Evolutionary conservation across 371 early-diverging fungal genomes (phyloP).

Genomic region (Lichtheimia corymbifera): DNA sequence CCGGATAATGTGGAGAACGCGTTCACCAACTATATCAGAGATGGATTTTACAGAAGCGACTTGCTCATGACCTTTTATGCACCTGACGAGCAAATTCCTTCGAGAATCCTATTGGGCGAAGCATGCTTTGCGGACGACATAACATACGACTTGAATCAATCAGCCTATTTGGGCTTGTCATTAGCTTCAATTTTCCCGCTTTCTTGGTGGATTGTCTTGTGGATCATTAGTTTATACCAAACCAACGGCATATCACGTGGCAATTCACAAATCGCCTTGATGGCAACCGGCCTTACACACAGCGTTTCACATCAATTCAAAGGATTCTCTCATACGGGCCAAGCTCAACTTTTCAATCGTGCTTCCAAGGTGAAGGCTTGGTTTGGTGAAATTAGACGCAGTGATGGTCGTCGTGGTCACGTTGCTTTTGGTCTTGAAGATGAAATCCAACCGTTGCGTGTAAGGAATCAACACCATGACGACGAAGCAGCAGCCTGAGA

Average conservation of each 20-base stretch:
- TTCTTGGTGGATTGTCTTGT: constrained; percentile 17
- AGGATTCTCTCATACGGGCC: constrained; percentile 13
- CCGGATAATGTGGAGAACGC: constrained; percentile 1
- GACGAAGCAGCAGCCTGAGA: too few relatives aligned
- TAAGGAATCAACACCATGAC: too few relatives aligned
- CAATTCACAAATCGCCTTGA: constrained; percentile 13
- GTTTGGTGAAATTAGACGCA: constrained; percentile 14
- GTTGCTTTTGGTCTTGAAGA: constrained; percentile 15
- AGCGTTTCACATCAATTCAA: constrained; percentile 6
- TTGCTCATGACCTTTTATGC: not conserved
- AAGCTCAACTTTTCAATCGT: constrained; percentile 3
- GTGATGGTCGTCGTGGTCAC: constrained; percentile 9
- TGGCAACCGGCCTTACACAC: constrained; percentile 15
- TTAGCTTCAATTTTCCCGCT: constrained; percentile 6
- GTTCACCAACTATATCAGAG: constrained; percentile 1
- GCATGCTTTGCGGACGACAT: not conserved
- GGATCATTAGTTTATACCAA: constrained; percentile 14
- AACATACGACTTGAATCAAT: not conserved
- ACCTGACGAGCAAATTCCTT: not conserved
- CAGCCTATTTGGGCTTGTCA: constrained; percentile 1
- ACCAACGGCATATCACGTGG: constrained; percentile 20
- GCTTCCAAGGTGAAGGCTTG: constrained; percentile 12
- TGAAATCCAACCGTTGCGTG: constrained; percentile 13
- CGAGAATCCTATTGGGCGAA: not conserved
- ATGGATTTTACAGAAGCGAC: constrained; percentile 1